phyloP scores from a whole-genome alignment of 2,329 filamentous ascomycete genomes.

The Aspergillus tamarii region DNA sequence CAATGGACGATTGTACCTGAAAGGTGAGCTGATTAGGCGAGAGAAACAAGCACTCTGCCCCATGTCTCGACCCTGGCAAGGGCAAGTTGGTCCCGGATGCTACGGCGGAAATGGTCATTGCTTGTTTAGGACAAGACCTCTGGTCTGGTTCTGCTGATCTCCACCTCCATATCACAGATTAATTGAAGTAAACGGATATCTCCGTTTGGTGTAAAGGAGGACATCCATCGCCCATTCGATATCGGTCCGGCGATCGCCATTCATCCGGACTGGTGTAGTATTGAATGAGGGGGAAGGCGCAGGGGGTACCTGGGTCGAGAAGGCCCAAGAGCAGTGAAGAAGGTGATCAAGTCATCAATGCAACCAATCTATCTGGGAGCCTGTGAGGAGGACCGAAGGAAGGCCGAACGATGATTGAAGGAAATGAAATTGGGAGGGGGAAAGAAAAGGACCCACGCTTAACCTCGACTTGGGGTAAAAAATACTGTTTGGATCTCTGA shows the following conservation, averaged over 20 bases:
- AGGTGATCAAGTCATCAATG: too few species aligned
- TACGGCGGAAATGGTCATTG: conserved; percentile 15
- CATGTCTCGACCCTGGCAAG: conserved; percentile 4
- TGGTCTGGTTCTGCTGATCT: neutral
- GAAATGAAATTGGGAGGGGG: neutral
- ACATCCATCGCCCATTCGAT: neutral
- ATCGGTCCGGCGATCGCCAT: conserved; percentile 1
- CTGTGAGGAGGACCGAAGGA: neutral
- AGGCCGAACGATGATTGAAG: conserved; percentile 1
- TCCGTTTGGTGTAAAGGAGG: neutral
- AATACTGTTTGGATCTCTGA: neutral
- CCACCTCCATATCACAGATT: neutral
- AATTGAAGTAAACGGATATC: neutral
- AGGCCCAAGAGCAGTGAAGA: neutral
- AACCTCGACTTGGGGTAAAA: neutral
- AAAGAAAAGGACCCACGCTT: neutral
- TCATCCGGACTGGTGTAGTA: neutral
- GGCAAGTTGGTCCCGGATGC: neutral
- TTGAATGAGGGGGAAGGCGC: neutral
- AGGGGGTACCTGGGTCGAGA: neutral
- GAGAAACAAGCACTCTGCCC: neutral
- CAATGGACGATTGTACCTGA: neutral
- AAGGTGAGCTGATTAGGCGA: neutral
- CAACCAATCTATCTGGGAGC: conserved; percentile 2
- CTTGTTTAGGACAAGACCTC: conserved; percentile 21